Conservation (phyloP, 2,329 filamentous ascomycete genomes). For the Arthrobotrys conoides region DNA sequence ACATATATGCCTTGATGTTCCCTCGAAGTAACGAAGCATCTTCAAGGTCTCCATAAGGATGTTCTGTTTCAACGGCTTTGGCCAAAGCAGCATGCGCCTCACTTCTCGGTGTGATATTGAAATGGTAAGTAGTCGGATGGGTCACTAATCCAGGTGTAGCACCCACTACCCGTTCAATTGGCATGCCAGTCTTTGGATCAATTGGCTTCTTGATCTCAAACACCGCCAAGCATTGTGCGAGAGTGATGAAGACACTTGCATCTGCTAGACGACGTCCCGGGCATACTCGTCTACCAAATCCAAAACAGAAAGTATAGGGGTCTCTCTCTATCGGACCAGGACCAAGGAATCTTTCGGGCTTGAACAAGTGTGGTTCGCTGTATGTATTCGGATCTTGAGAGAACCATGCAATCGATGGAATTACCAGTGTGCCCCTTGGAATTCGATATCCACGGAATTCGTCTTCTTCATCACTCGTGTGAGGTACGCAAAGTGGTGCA, state of each 20-base stretch:
- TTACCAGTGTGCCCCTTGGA: slow-evolving; percentile 71
- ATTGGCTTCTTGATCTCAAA: slow-evolving; percentile 66
- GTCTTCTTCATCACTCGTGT: slow-evolving; percentile 71
- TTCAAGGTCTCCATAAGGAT: slow-evolving; percentile 19
- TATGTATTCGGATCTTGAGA: slow-evolving; percentile 74
- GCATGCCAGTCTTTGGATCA: slow-evolving; percentile 54
- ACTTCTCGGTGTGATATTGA: slow-evolving; percentile 41
- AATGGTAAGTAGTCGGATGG: slow-evolving; percentile 26
- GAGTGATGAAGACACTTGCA: slow-evolving; percentile 69
- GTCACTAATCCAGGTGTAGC: slow-evolving; percentile 41
- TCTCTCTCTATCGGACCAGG: slow-evolving; percentile 64
- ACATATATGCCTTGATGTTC: slow-evolving; percentile 11
- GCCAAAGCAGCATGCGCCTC: slow-evolving; percentile 23
- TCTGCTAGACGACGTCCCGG: slow-evolving; percentile 73
- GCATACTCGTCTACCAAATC: slow-evolving; percentile 73
- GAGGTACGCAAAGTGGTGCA: slow-evolving; percentile 71
- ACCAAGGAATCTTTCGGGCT: slow-evolving; percentile 72
- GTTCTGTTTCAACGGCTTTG: slow-evolving; percentile 17
- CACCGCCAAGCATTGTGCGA: slow-evolving; percentile 70
- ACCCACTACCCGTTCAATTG: slow-evolving; percentile 41
- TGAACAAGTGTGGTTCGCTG: slow-evolving; percentile 75
- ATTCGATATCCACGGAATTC: slow-evolving; percentile 72
- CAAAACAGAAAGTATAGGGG: slow-evolving; percentile 72
- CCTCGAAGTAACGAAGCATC: slow-evolving; percentile 35
- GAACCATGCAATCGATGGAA: slow-evolving; percentile 72